Evolutionary conservation across 257 asterid species (phyloP).

Genomic region (Henckelia pumila): DNA sequence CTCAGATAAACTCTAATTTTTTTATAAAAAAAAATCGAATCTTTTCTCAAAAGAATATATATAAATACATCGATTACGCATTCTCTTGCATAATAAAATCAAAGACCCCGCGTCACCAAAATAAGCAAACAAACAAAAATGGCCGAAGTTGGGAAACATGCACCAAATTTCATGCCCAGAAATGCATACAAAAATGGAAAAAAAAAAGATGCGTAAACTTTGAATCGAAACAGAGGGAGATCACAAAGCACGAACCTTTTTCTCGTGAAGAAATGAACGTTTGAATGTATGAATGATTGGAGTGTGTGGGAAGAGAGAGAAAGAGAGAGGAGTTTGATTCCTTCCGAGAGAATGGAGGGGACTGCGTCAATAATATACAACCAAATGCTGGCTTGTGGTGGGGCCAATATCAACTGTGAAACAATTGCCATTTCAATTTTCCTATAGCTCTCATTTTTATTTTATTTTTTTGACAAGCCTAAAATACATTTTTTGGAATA

Average conservation of each 20-base stretch:
- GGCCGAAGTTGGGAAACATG: slow-evolving; percentile 13
- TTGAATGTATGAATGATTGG: slow-evolving; percentile 23
- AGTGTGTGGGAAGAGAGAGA: slow-evolving; percentile 19
- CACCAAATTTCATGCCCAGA: slow-evolving; percentile 26
- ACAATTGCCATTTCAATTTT: too few species aligned
- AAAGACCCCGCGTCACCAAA: slow-evolving; percentile 18
- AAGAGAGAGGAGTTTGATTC: neutral
- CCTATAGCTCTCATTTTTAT: too few species aligned
- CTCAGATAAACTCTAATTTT: slow-evolving; percentile 20
- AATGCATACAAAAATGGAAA: neutral
- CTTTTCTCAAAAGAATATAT: neutral
- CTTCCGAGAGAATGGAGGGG: neutral
- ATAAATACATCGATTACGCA: slow-evolving; percentile 17
- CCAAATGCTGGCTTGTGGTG: slow-evolving; percentile 26
- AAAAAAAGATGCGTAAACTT: neutral
- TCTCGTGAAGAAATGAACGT: slow-evolving; percentile 12
- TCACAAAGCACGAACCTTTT: slow-evolving; percentile 22
- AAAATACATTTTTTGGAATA: too few species aligned
- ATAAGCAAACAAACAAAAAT: neutral
- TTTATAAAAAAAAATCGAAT: neutral
- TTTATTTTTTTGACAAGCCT: too few species aligned
- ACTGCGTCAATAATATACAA: slow-evolving; percentile 25
- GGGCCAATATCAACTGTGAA: slow-evolving; percentile 28
- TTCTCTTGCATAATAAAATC: slow-evolving; percentile 22
- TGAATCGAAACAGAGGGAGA: slow-evolving; percentile 17